These are phyloP conservation scores for Scheffersomyces coipomensis DNA, from an alignment of 805 yeast genomes.

Conservation along the genomic window DNA sequence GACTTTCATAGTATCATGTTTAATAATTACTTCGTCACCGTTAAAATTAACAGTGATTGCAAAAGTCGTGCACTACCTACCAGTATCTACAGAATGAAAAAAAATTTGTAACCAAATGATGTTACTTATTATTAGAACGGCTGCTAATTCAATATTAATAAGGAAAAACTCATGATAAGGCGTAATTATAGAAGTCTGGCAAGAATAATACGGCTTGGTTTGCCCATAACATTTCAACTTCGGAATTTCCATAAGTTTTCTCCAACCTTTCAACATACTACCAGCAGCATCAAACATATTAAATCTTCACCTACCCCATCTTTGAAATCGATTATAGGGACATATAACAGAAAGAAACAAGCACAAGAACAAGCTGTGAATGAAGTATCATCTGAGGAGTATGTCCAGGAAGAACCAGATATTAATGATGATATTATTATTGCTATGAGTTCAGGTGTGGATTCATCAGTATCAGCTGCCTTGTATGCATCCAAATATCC, in stretches of 20 bases:
- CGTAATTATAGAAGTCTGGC: too few species aligned
- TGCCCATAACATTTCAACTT: too few species aligned
- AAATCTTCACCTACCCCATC: background rate
- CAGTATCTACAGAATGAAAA: background rate
- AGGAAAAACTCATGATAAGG: too few species aligned
- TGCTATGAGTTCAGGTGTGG: constrained; percentile 98
- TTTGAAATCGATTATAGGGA: background rate
- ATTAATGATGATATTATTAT: constrained; percentile 63
- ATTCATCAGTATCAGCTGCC: constrained; percentile 86
- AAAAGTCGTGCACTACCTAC: background rate
- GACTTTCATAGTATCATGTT: too few species aligned
- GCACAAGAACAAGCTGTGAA: background rate
- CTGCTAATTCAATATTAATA: too few species aligned
- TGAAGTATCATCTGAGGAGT: constrained; percentile 6
- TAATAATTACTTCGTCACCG: too few species aligned
- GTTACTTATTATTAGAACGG: too few species aligned
- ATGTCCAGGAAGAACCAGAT: constrained; percentile 45
- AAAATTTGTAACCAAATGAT: too few species aligned
- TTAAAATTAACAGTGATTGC: background rate
- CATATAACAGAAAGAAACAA: background rate
- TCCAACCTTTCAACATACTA: too few species aligned
- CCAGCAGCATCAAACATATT: background rate
- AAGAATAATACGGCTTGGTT: too few species aligned
- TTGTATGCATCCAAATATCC: constrained; percentile 52
- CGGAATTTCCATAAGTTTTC: too few species aligned